Evolutionary conservation across 345 rosid genomes (phyloP).

Genomic region (Gossypioides kirkii): DNA sequence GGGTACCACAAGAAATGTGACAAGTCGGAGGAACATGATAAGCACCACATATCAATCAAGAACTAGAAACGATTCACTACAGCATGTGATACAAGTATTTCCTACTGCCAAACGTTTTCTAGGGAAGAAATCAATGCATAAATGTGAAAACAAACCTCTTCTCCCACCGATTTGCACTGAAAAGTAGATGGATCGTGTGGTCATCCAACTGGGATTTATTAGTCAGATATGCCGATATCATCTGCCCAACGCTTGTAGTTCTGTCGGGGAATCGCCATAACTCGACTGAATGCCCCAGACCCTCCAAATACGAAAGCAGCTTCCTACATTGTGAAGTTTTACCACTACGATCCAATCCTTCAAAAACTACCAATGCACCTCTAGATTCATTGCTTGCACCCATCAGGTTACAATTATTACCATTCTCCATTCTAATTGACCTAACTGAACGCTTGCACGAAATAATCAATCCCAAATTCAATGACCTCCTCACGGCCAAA

Average conservation of each 20-base stretch:
- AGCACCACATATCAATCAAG: not conserved
- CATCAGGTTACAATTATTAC: conserved; percentile 14
- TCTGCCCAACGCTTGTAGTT: conserved; percentile 71
- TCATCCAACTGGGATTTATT: conserved; percentile 78
- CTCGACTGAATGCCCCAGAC: conserved; percentile 60
- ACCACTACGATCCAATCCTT: conserved; percentile 91
- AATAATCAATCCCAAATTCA: conserved; percentile 19
- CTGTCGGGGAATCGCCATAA: conserved; percentile 89
- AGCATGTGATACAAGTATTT: not conserved
- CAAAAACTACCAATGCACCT: conserved; percentile 86
- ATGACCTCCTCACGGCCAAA: conserved; percentile 26
- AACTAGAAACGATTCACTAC: too few relatives aligned
- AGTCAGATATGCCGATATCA: conserved; percentile 79
- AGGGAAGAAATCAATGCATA: too few relatives aligned
- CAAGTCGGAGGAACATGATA: not conserved
- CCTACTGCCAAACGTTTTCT: too few relatives aligned
- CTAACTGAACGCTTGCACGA: conserved; percentile 24
- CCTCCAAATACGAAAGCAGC: conserved; percentile 58
- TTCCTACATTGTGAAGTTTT: conserved; percentile 70
- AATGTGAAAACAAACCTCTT: conserved; percentile 8
- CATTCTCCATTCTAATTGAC: conserved; percentile 44
- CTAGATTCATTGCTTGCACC: conserved; percentile 33
- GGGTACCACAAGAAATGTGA: not conserved
- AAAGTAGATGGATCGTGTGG: conserved; percentile 82
- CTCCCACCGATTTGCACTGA: conserved; percentile 94